phyloP scores from a whole-genome alignment of 352 stramenopile genomes.

The Phytophthora pisi region DNA sequence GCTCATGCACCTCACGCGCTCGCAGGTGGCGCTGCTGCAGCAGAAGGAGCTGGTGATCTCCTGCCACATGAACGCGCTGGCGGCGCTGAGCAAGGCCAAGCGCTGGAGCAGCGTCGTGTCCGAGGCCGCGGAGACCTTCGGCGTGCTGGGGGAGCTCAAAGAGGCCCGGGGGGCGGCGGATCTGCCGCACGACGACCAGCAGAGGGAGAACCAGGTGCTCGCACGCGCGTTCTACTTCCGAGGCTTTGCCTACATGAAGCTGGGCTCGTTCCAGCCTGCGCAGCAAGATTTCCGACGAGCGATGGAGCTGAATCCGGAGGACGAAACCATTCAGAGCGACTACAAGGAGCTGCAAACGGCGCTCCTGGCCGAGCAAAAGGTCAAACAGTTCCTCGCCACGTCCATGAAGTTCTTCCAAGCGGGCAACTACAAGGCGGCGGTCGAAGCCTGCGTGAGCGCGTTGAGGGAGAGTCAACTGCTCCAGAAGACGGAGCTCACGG shows the following conservation, averaged over 20 bases:
- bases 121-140: slow-evolving; percentile 54
- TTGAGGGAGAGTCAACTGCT: slow-evolving; percentile 56
- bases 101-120: slow-evolving; percentile 54
- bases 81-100: slow-evolving; percentile 60
- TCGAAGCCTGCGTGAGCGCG: slow-evolving; percentile 50
- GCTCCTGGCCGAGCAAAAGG: slow-evolving; percentile 50
- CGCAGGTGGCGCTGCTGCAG: slow-evolving; percentile 60
- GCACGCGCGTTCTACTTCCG: slow-evolving; percentile 68
- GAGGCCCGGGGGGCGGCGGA: slow-evolving; percentile 31
- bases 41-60: slow-evolving; percentile 68
- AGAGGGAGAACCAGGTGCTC: slow-evolving; percentile 40
- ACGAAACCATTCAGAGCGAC: slow-evolving; percentile 56
- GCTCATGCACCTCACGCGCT: slow-evolving; percentile 74
- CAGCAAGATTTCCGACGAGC: slow-evolving; percentile 60
- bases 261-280: slow-evolving; percentile 43
- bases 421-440: slow-evolving; percentile 57
- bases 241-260: slow-evolving; percentile 56
- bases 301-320: slow-evolving; percentile 55
- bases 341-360: slow-evolving; percentile 55
- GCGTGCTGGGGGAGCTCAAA: slow-evolving; percentile 53
- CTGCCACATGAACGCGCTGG: slow-evolving; percentile 74
- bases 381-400: slow-evolving; percentile 58
- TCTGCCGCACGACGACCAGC: slow-evolving; percentile 7
- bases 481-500: slow-evolving; percentile 68
- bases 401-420: slow-evolving; percentile 70